These are phyloP conservation scores for Solanum ossicruentum DNA, from an alignment of 257 asterid species.

Conservation along the genomic window DNA sequence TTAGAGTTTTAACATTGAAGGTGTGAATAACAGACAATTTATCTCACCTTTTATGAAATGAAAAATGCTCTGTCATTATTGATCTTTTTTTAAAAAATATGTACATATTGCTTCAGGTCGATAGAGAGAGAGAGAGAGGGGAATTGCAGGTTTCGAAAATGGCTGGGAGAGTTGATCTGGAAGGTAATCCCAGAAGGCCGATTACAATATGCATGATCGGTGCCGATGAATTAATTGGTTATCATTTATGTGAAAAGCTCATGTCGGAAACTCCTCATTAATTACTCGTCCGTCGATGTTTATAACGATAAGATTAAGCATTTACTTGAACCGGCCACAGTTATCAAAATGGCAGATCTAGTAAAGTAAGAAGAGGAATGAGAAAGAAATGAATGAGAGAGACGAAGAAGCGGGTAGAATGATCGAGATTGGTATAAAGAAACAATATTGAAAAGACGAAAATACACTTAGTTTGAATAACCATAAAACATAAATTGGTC, in stretches of 20 bases:
- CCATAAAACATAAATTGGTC: too few relatives aligned
- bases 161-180: slow-evolving; percentile 89
- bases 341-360: background rate
- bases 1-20: background rate
- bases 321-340: slow-evolving; percentile 50
- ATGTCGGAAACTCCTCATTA: slow-evolving; percentile 66
- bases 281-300: slow-evolving; percentile 70
- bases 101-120: background rate
- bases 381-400: too few relatives aligned
- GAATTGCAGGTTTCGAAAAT: background rate
- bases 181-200: slow-evolving; percentile 56
- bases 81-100: background rate
- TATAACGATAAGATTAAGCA: slow-evolving; percentile 81
- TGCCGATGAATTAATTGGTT: slow-evolving; percentile 94
- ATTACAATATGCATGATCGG: slow-evolving; percentile 87
- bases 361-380: too few relatives aligned
- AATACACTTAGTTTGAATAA: too few relatives aligned
- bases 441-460: too few relatives aligned
- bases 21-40: background rate
- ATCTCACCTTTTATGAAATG: background rate
- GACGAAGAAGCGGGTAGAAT: too few relatives aligned
- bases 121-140: background rate
- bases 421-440: too few relatives aligned
- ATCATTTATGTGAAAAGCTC: slow-evolving; percentile 90
- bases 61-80: background rate